phyloP scores from a whole-genome alignment of 2,329 filamentous ascomycete genomes.

The Bipolaris oryzae region DNA sequence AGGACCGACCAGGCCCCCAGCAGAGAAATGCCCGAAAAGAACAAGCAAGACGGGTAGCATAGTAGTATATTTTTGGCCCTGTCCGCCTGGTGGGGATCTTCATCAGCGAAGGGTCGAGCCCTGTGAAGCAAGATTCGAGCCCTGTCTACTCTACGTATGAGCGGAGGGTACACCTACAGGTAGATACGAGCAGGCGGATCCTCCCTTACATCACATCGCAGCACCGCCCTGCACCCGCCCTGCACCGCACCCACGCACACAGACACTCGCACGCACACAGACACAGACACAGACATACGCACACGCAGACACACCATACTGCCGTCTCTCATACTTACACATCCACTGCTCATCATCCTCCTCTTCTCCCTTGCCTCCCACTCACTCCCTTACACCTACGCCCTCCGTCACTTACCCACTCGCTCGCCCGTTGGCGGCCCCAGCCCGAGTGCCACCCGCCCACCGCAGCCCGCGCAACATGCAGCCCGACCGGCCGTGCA shows the following conservation, averaged over 20 bases:
- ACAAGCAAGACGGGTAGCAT: constrained; percentile 17
- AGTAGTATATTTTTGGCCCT: constrained; percentile 26
- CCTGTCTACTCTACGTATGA: no score
- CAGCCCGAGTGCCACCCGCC: constrained; percentile 14
- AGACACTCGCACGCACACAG: background rate
- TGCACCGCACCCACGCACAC: background rate
- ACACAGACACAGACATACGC: background rate
- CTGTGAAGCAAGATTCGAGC: constrained; percentile 8
- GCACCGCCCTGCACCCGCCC: no score
- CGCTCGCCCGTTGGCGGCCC: background rate
- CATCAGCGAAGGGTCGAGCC: constrained; percentile 23
- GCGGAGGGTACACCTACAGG: no score
- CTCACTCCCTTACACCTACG: background rate
- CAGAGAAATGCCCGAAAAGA: constrained; percentile 22
- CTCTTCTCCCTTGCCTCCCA: background rate
- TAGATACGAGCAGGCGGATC: constrained; percentile 8
- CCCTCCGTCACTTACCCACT: background rate
- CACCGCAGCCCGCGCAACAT: constrained; percentile 19
- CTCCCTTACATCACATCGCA: constrained; percentile 15
- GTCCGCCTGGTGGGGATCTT: constrained; percentile 23
- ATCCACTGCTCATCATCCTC: background rate
- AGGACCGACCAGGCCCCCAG: background rate
- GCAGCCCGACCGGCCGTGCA: constrained; percentile 27
- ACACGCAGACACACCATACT: no score
- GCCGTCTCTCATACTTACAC: no score